A percentile compares a stretch with the other conserved stretches of the same genome.
Conservation (phyloP, 2,329 filamentous ascomycete species). For the Colletotrichum magnum region DNA sequence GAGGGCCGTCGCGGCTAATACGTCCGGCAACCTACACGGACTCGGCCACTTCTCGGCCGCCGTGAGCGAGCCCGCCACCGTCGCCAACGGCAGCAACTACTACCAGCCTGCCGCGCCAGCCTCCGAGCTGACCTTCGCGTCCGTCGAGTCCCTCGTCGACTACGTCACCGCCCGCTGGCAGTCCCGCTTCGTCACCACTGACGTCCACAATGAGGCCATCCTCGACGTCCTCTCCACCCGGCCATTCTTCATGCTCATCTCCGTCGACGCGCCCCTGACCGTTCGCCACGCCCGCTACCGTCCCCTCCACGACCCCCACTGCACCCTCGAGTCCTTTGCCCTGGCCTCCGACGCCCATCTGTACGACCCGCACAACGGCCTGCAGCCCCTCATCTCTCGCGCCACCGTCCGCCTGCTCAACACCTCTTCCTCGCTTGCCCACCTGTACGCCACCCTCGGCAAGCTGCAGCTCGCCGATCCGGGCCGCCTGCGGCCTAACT, state of each 20-base stretch:
- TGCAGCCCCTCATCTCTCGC: constrained; percentile 83
- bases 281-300: constrained; percentile 87
- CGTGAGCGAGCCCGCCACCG: constrained; percentile 44
- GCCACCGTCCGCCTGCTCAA: constrained; percentile 91
- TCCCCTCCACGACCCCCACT: constrained; percentile 53
- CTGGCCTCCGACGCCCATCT: constrained; percentile 78
- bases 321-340: constrained; percentile 70
- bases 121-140: constrained; percentile 65
- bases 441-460: constrained; percentile 80
- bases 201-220: constrained; percentile 80
- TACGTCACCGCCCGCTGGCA: constrained; percentile 90
- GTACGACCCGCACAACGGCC: constrained; percentile 75
- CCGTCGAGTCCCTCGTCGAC: constrained; percentile 79
- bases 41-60: background rate
- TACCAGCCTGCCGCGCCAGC: constrained; percentile 43
- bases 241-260: constrained; percentile 94
- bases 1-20: background rate
- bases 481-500: constrained; percentile 86
- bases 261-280: constrained; percentile 89
- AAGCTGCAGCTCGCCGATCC: constrained; percentile 83
- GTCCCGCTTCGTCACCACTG: constrained; percentile 86
- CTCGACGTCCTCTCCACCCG: constrained; percentile 83
- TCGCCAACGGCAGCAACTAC: constrained; percentile 73
- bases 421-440: constrained; percentile 78
- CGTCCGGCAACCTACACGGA: background rate